Base-by-base conservation (phyloP, 768 basidiomycete genomes). In the Phylloporus sp. region DNA sequence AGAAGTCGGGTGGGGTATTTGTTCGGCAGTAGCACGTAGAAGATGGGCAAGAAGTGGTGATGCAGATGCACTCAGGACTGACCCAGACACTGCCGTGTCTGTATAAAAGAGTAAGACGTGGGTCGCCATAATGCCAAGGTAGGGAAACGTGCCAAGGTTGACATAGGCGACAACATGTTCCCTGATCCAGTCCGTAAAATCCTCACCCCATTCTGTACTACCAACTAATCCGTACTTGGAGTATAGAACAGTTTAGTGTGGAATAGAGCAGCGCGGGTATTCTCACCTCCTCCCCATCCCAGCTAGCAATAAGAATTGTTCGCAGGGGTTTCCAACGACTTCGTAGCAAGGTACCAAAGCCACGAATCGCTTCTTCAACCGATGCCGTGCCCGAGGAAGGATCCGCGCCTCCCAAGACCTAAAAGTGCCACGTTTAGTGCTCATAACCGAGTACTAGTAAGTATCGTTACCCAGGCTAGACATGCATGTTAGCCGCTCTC, bases 161-260 rank as follows among this genome's bases (percentile, higher is more conserved):
- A 97, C 71, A 63, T 97, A 98, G 7, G 90, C 80, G 15, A 91
- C 93, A 45, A 87, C 89, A 53, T 95, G 80, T 29, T 86, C 73
- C 34, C 80, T 76, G 34, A 97, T 81, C 83, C 88, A 95, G 13
- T 80, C 76, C 0, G 82, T 64, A 62, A 95, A 97, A 64, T 97
- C 95, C 67, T 97, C 95, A 4, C 85, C 92, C 81, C 88, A 97
- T 72, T 97, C 95, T 4, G 91, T 95, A 63, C 86, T 88, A 22
- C 95, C 95, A 32, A 91, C 67, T 36, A 94, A 75, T 22, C 89
- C 90, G 49, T 80, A 79, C 78, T 79, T 73, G 38, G 46, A 29
- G 5, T 16, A 47, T 41, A 16, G n/a, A 22, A 46, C 43, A 13
- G 36, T 52, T 35, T 39, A 22, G 20, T 13, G 5, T 60, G 45